Evolutionary conservation across 1,284 basidiomycete species (phyloP).

Genomic region (Butyriboletus appendiculatus): DNA sequence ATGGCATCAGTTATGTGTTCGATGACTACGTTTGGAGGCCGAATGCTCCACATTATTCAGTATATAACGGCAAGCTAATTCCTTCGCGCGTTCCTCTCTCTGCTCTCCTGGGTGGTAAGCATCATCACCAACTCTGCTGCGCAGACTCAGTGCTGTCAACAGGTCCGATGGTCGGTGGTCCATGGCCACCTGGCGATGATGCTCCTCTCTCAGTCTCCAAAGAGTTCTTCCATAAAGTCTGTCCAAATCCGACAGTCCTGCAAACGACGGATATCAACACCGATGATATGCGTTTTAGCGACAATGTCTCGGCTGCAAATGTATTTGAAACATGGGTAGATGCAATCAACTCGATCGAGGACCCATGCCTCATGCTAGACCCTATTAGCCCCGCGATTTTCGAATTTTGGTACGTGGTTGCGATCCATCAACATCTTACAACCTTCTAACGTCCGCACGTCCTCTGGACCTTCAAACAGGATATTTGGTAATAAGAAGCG

Average conservation of each 20-base stretch:
- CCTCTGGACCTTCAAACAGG: constrained; percentile 20
- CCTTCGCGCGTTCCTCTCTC: constrained; percentile 41
- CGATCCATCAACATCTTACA: background rate
- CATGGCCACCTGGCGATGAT: constrained; percentile 32
- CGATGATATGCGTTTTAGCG: constrained; percentile 29
- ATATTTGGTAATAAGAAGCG: constrained; percentile 37
- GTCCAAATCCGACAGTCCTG: constrained; percentile 37
- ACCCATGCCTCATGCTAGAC: constrained; percentile 38
- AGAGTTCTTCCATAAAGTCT: constrained; percentile 40
- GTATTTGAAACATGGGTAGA: constrained; percentile 40
- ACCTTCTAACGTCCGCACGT: constrained; percentile 1
- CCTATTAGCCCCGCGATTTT: constrained; percentile 30
- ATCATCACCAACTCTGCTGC: background rate
- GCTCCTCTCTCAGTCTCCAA: constrained; percentile 39
- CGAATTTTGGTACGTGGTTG: constrained; percentile 30
- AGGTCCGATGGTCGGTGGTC: constrained; percentile 44
- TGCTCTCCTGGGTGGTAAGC: constrained; percentile 32
- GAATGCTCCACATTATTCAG: constrained; percentile 30
- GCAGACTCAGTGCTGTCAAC: background rate
- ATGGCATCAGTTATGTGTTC: constrained; percentile 36
- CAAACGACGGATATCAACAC: constrained; percentile 29
- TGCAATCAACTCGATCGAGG: constrained; percentile 33
- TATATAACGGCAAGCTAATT: constrained; percentile 35
- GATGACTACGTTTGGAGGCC: constrained; percentile 41
- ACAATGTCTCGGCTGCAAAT: constrained; percentile 18